Percentiles rank a stretch among this genome's conserved stretches.
Evolutionary conservation across 257 asterid genomes (phyloP).

Genomic region (Solanum ossicruentum): DNA sequence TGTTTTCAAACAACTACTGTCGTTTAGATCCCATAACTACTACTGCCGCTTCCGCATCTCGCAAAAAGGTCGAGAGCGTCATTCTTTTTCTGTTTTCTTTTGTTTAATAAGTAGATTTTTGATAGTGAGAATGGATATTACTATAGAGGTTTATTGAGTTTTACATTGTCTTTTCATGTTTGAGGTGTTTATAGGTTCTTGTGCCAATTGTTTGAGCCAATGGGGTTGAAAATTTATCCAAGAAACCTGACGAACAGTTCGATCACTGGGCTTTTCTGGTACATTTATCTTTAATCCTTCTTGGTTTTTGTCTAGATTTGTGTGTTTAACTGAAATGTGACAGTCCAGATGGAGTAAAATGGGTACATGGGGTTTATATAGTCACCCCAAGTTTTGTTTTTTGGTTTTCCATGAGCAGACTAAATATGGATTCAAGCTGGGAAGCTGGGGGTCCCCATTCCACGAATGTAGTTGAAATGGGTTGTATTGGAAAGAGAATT

Average conservation of each 20-base stretch:
- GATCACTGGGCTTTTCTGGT: conserved; percentile 33
- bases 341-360: neutral
- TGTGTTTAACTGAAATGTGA: neutral
- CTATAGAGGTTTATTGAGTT: neutral
- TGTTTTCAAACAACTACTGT: no score
- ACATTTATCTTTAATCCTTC: neutral
- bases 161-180: neutral
- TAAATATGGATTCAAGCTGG: no score
- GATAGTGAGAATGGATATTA: neutral
- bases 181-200: conserved; percentile 39
- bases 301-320: neutral
- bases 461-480: neutral
- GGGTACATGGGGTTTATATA: no score
- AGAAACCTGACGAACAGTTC: conserved; percentile 2
- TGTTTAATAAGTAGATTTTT: neutral
- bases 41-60: conserved; percentile 2
- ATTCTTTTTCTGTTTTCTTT: neutral
- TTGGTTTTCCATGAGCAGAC: no score
- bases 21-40: conserved; percentile 1
- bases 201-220: conserved; percentile 46
- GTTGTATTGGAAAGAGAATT: neutral
- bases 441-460: neutral
- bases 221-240: neutral
- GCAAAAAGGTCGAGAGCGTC: conserved; percentile 36
- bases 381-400: no score